Base-by-base conservation (phyloP, 2,329 filamentous ascomycete genomes). In the Chrysoporthe puriensis region DNA sequence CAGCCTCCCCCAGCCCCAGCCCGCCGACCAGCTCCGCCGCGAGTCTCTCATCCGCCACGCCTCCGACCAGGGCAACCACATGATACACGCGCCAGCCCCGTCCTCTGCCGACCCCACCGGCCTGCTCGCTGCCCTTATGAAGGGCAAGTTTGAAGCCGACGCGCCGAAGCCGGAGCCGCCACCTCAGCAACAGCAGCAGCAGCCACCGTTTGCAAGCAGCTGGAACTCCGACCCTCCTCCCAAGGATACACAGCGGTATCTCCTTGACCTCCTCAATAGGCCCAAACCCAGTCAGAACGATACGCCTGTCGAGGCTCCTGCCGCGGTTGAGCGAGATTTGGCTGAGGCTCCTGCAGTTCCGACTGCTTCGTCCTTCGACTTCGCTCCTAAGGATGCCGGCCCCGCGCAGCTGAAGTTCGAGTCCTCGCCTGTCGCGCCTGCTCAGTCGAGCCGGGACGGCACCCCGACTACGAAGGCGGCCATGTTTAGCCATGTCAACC, bases 251-350 rank as follows among this genome's bases (percentile, higher is more conserved):
- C 92, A 96, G 78, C 90, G 95, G 71, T 92, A 96, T 75, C 84
- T 99, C 60, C 88, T 98, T 70, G 91, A 93, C 73, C 84, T 98
- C 68, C 86, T 99, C 71, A 96, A 94, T 75, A 90, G 91, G 61
- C 89, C 91, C 63, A 94, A 90, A 79, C 88, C 88, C 14, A 83
- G 84, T 67, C 88, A 90, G 77, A 83, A 80, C 60, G 86, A 89
- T 59, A 80, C 80, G 63, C 82, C 69, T 75, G 52, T 54, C 42
- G 68, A 66, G 18, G 65, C 62, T 40, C 58, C 63, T 4, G 68
- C 58, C 14, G 83, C 85, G 70, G 74, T 79, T 14, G 77, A 80
- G 32, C 81, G 82, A 65, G 79, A 81, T 36, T 81, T 83, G 69
- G 83, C 83, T 3, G 71, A 72, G 40, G 70, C 70, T 13, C 60